Conservation (phyloP, 306 rosid species). For the Malus sieversii region DNA sequence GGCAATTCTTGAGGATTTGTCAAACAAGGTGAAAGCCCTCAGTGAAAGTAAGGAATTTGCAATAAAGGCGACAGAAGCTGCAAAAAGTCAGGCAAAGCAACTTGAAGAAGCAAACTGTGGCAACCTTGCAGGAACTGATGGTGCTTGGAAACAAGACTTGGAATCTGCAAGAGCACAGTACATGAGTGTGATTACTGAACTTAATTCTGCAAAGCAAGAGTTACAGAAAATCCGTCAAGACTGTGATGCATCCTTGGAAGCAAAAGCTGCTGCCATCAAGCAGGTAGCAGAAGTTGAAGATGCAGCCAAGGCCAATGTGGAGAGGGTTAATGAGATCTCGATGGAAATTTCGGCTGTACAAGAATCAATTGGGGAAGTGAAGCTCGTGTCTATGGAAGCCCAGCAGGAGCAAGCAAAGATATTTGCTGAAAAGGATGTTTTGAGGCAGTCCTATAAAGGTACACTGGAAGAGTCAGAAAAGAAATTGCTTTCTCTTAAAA, state of each 20-base stretch:
- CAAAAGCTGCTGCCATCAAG: conserved; percentile 48
- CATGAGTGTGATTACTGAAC: conserved; percentile 53
- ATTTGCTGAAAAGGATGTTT: conserved; percentile 66
- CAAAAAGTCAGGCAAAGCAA: conserved; percentile 52
- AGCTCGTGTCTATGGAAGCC: conserved; percentile 59
- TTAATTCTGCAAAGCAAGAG: conserved; percentile 76
- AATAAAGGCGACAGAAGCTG: conserved; percentile 53
- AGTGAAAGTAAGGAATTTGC: conserved; percentile 65
- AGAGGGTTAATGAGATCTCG: conserved; percentile 57
- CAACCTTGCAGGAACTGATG: conserved; percentile 28
- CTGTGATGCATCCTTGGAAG: conserved; percentile 57
- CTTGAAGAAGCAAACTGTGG: conserved; percentile 50
- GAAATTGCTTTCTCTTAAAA: conserved; percentile 46
- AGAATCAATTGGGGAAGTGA: conserved; percentile 67
- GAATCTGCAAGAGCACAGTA: conserved; percentile 61
- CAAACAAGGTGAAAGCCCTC: conserved; percentile 47
- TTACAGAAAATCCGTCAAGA: conserved; percentile 69
- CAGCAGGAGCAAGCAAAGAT: conserved; percentile 59
- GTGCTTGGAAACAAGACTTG: conserved; percentile 66
- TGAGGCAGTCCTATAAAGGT: conserved; percentile 59
- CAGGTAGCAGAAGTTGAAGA: conserved; percentile 60
- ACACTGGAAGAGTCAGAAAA: conserved; percentile 56
- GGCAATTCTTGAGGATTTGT: conserved; percentile 54
- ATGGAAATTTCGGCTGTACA: conserved; percentile 64
- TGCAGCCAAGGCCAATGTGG: conserved; percentile 44